phyloP scores from a whole-genome alignment of 768 basidiomycete species.

The Lyophyllum semitale region DNA sequence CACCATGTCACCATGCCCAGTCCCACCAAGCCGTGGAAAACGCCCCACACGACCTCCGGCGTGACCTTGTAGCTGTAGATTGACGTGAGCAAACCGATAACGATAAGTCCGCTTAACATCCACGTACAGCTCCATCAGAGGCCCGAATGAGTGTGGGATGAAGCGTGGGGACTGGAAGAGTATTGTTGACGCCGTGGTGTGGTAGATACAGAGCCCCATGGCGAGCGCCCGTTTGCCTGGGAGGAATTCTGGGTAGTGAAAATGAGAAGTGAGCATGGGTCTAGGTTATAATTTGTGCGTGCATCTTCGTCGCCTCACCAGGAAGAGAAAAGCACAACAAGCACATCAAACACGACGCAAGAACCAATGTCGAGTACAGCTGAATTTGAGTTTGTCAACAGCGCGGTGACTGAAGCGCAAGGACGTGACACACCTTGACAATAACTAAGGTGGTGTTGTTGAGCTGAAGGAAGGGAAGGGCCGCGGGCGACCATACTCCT shows the following conservation, averaged over 20 bases:
- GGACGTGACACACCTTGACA: constrained; percentile 57
- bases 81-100: constrained; percentile 4
- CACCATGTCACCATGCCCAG: constrained; percentile 80
- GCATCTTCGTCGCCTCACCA: constrained; percentile 49
- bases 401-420: no score
- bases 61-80: constrained; percentile 56
- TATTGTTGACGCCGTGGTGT: constrained; percentile 70
- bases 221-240: constrained; percentile 86
- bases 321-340: constrained; percentile 73
- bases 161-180: constrained; percentile 79
- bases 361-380: constrained; percentile 69
- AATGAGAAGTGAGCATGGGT: not conserved
- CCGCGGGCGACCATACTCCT: constrained; percentile 63
- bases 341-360: constrained; percentile 60
- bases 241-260: constrained; percentile 59
- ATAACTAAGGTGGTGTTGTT: constrained; percentile 81
- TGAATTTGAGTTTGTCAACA: constrained; percentile 25
- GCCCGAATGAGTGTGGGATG: constrained; percentile 73
- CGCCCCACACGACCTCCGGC: constrained; percentile 76
- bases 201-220: constrained; percentile 75
- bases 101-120: not conserved
- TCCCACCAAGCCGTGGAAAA: constrained; percentile 69
- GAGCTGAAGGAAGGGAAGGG: constrained; percentile 74
- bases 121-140: constrained; percentile 60
- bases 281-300: not conserved